Conservation (phyloP, 169 alveolate species). For the Eimeria sp. region DNA sequence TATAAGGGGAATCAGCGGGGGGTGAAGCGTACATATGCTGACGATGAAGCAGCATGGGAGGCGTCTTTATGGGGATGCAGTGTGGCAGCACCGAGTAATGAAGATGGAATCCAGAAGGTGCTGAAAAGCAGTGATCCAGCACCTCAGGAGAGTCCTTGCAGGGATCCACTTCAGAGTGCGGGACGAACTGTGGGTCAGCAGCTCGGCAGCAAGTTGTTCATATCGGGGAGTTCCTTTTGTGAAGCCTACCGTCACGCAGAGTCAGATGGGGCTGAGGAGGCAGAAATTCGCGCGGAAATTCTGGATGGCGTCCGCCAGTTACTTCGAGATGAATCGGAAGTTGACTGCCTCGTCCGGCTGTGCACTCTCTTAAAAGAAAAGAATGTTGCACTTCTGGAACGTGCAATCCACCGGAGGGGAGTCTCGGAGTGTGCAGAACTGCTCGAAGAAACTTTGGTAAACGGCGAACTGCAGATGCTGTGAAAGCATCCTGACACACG, state of each 20-base stretch:
- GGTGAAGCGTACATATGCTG: conserved; percentile 21
- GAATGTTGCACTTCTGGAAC: conserved; percentile 67
- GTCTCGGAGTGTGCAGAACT: conserved; percentile 51
- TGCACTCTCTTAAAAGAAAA: conserved; percentile 37
- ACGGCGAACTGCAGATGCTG: neutral
- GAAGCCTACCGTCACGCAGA: neutral
- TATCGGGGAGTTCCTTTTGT: neutral
- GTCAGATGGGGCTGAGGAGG: conserved; percentile 44
- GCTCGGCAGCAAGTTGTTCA: neutral
- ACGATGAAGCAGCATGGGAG: neutral
- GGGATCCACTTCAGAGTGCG: neutral
- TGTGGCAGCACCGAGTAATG: neutral
- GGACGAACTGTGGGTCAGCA: conserved; percentile 23
- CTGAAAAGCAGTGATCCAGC: neutral
- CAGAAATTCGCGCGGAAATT: conserved; percentile 31
- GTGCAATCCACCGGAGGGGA: conserved; percentile 80
- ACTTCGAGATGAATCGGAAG: conserved; percentile 50
- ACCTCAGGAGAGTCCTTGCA: neutral
- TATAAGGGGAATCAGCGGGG: neutral
- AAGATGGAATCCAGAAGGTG: neutral
- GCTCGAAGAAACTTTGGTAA: conserved; percentile 75
- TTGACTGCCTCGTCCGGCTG: conserved; percentile 71
- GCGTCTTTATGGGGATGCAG: neutral
- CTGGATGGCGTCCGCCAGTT: conserved; percentile 62
- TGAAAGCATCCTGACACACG: neutral